Percentiles rank a stretch among this genome's conserved stretches.
Conservation (phyloP, 108 stramenopile species). For the Phaeodactylum tricornutum region DNA sequence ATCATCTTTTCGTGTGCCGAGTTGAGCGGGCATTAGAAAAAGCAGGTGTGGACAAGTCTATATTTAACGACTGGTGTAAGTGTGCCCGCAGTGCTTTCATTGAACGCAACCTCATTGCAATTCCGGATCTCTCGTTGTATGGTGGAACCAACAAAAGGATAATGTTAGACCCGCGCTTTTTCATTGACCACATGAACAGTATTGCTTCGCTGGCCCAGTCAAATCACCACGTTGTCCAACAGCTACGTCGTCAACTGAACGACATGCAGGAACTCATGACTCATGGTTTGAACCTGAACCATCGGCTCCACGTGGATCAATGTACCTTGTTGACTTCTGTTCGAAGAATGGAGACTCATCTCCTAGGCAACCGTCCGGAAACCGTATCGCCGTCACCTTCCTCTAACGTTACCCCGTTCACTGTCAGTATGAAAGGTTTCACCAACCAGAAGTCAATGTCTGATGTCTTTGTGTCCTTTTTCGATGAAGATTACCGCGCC, state of each 20-base stretch:
- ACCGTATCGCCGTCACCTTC: neutral
- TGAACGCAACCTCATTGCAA: slow-evolving; percentile 1
- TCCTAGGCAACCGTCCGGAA: neutral
- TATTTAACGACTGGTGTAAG: neutral
- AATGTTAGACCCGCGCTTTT: neutral
- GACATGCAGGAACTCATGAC: neutral
- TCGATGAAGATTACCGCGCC: neutral
- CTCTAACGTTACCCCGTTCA: neutral
- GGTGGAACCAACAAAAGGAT: neutral
- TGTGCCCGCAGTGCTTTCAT: slow-evolving; percentile 2
- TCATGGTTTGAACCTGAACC: neutral
- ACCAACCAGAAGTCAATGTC: neutral
- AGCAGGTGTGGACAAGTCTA: slow-evolving; percentile 1
- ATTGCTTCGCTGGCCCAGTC: slow-evolving; percentile 2
- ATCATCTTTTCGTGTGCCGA: slow-evolving; percentile 4
- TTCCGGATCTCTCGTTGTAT: neutral
- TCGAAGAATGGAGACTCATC: neutral
- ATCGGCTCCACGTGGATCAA: neutral
- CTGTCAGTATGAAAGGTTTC: slow-evolving; percentile 1
- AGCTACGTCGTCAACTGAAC: slow-evolving; percentile 3
- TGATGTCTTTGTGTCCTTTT: neutral
- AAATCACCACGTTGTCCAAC: neutral
- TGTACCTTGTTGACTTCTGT: neutral
- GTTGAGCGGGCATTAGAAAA: slow-evolving; percentile 2
- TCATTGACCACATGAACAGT: neutral